Evolutionary conservation across 106 monocot genomes (phyloP), one percentile per base, ranked within the genome.

Genomic region (Acorus calamus): DNA sequence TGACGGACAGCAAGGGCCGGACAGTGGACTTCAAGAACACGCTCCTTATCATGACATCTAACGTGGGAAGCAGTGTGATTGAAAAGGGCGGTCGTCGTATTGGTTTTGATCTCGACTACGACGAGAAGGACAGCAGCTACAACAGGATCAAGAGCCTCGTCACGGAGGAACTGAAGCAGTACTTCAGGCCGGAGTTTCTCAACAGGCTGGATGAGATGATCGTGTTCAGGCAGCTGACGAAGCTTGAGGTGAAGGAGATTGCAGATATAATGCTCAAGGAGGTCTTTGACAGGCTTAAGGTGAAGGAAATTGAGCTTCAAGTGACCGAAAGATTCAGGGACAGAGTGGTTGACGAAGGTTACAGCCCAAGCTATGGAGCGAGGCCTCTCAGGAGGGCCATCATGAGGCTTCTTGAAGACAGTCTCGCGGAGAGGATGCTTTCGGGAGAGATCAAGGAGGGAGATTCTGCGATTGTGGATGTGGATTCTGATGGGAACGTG

Each of bases 1-100:
- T 87, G 46, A 87, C 87, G 0, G 87, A 87, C 57, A 87, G 87
- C 68, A 87, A 87, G 67, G 87, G 87, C 0, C 73, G 87, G 9
- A 87, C 87, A 0, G 87, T 87, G 6, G 87, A 87, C 59, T 87
- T 87, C 71, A 87, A 87, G 66, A 87, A 87, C 62, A 87, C 86
- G 2, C 79, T 87, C 7, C 53, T 87, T 5, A 87, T 87, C 48
- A 87, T 83, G 86, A 87, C 86, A 3, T 87, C 86, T 4, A 87
- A 87, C 44, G 86, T 87, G n/a, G 86, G 86, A 11, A 87, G 86
- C 60, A 87, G 86, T 11, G 86, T 87, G 52, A 87, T 87, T 52
- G 87, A 87, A 55, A 87, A 87, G 63, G 83, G 87, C 2, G 87
- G 87, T 0, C 76, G 87, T 11, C 77, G 76, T 47, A 87, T 87